phyloP scores from a whole-genome alignment of 441 rosid species.

The Viola pubescens region DNA sequence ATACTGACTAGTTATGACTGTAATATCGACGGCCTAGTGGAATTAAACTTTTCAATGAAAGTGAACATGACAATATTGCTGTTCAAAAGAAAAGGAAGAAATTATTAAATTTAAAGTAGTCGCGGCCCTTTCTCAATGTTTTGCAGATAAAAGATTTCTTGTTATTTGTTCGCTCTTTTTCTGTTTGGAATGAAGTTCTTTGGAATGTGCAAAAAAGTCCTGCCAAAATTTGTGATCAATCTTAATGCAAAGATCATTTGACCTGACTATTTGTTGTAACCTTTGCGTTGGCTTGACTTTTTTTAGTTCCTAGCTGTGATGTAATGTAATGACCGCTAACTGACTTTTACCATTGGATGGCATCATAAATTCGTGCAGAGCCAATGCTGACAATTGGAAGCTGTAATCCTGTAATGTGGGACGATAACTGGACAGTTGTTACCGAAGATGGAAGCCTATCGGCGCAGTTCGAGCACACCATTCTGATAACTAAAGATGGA shows the following conservation, averaged over 20 bases:
- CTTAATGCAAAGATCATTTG: too few species aligned
- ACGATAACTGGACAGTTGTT: slow-evolving; percentile 87
- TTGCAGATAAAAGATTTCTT: too few species aligned
- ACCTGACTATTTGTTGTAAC: too few species aligned
- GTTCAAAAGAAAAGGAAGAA: not conserved
- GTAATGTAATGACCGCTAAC: too few species aligned
- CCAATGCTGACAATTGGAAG: slow-evolving; percentile 91
- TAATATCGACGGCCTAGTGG: not conserved
- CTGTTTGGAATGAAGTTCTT: too few species aligned
- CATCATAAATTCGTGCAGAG: slow-evolving; percentile 33
- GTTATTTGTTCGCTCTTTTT: too few species aligned
- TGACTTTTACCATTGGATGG: not conserved
- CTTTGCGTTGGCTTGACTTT: too few species aligned
- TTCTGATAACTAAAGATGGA: slow-evolving; percentile 74
- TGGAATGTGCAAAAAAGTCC: too few species aligned
- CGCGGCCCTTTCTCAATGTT: too few species aligned
- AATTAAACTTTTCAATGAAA: not conserved
- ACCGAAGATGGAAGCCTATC: slow-evolving; percentile 89
- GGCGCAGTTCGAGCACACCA: slow-evolving; percentile 90
- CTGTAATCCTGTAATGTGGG: slow-evolving; percentile 69
- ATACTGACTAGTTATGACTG: not conserved
- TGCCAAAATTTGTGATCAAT: too few species aligned
- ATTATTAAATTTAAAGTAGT: not conserved
- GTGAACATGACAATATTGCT: not conserved
- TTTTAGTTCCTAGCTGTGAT: too few species aligned